A percentile compares a stretch with the other conserved stretches of the same genome.
Conservation (phyloP, 352 stramenopile genomes). For the Pythium grandisporangium region DNA sequence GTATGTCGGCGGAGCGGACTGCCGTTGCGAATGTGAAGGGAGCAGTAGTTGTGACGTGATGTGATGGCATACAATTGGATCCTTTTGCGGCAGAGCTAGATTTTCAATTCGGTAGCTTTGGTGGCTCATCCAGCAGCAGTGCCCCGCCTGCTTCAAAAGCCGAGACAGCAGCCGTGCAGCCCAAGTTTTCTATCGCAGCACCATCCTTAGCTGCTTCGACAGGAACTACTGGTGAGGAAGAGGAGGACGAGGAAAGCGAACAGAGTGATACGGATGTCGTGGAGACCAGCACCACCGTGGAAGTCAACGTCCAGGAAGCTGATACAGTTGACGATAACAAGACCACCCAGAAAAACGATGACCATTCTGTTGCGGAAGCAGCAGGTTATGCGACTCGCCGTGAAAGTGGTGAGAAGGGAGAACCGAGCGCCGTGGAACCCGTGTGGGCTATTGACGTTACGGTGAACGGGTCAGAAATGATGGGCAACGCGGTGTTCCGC, state of each 20-base stretch:
- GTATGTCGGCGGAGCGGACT: not conserved
- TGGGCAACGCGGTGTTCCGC: constrained; percentile 41
- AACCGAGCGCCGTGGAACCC: not conserved
- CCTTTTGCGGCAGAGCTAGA: too few species aligned
- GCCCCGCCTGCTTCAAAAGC: too few species aligned
- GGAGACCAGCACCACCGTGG: not conserved
- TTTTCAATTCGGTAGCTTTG: constrained; percentile 9
- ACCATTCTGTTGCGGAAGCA: too few species aligned
- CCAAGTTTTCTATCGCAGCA: constrained; percentile 8
- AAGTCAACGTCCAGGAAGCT: not conserved
- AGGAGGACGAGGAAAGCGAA: constrained; percentile 15
- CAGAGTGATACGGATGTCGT: not conserved
- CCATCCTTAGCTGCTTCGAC: too few species aligned
- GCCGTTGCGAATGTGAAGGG: too few species aligned
- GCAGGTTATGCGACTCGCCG: too few species aligned
- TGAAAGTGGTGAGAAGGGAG: too few species aligned
- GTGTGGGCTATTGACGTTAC: constrained; percentile 30
- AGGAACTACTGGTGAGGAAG: constrained; percentile 10
- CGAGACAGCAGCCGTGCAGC: constrained; percentile 5
- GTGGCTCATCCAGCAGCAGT: too few species aligned
- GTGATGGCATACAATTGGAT: constrained; percentile 3
- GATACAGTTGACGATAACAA: constrained; percentile 1
- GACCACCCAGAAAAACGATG: constrained; percentile 6
- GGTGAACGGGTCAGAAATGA: constrained; percentile 38
- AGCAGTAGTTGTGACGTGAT: not conserved